Conservation (phyloP, 2,329 filamentous ascomycete species). For the Emergomyces orientalis region DNA sequence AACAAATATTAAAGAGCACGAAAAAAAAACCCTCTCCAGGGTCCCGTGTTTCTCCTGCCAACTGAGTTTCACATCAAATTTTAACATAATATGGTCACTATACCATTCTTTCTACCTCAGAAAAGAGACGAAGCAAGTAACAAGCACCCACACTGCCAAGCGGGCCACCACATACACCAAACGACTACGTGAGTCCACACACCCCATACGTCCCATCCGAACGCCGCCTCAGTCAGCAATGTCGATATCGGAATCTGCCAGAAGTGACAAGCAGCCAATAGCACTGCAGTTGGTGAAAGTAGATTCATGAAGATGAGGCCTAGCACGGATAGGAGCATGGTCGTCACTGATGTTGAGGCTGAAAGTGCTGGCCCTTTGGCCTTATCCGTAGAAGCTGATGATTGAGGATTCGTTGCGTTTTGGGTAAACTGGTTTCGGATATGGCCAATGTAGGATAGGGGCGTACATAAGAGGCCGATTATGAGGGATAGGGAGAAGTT, state of each 20-base stretch:
- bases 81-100: neutral
- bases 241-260: conserved; percentile 44
- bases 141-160: conserved; percentile 59
- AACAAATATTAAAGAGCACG: neutral
- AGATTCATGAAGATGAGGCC: conserved; percentile 46
- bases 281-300: conserved; percentile 51
- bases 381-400: neutral
- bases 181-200: conserved; percentile 81
- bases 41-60: neutral
- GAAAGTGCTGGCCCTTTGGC: conserved; percentile 1
- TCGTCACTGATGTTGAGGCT: conserved; percentile 4
- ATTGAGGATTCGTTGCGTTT: neutral
- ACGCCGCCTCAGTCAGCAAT: conserved; percentile 63
- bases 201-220: conserved; percentile 82
- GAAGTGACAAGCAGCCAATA: conserved; percentile 43
- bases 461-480: conserved; percentile 67
- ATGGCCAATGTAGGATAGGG: conserved; percentile 60
- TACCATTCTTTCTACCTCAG: neutral
- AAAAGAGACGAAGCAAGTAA: conserved; percentile 28
- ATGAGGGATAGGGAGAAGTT: conserved; percentile 90
- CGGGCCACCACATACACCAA: conserved; percentile 96
- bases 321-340: conserved; percentile 15
- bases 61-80: neutral
- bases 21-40: neutral
- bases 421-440: conserved; percentile 13